Conservation (phyloP, 1,284 basidiomycete genomes). For the Hemileia vastatrix region DNA sequence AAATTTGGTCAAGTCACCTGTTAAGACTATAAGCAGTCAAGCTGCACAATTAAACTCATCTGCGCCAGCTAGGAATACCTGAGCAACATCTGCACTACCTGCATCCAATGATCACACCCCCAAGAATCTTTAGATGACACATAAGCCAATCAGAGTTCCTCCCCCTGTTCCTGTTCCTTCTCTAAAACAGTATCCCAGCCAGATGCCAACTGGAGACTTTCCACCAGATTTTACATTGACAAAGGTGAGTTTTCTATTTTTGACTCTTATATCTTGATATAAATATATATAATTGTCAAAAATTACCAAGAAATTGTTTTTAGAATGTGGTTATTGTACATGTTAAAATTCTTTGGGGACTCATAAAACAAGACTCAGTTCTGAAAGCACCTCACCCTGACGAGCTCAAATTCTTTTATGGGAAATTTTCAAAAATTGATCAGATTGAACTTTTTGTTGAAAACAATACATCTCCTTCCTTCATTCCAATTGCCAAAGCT, state of each 20-base stretch:
- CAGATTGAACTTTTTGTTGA: neutral
- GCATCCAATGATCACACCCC: no score
- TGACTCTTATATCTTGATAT: neutral
- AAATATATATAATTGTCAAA: no score
- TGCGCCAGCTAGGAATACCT: no score
- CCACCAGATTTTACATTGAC: neutral
- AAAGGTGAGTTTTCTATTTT: neutral
- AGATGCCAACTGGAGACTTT: neutral
- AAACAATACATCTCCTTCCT: no score
- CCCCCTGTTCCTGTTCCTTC: no score
- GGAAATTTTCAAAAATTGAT: conserved; percentile 2
- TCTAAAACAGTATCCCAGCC: neutral
- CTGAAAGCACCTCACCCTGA: neutral
- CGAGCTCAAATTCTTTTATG: conserved; percentile 1
- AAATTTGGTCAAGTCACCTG: no score
- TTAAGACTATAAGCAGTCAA: no score
- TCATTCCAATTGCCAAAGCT: no score
- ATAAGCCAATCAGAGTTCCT: no score
- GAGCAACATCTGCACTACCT: conserved; percentile 1
- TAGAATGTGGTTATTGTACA: conserved; percentile 13
- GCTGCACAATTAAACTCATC: no score
- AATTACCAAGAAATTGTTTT: no score
- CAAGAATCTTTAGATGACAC: no score
- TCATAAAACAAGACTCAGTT: conserved; percentile 11
- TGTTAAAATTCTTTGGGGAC: conserved; percentile 12